Conservation (phyloP, 2,329 filamentous ascomycete species). For the Phoma sp. region DNA sequence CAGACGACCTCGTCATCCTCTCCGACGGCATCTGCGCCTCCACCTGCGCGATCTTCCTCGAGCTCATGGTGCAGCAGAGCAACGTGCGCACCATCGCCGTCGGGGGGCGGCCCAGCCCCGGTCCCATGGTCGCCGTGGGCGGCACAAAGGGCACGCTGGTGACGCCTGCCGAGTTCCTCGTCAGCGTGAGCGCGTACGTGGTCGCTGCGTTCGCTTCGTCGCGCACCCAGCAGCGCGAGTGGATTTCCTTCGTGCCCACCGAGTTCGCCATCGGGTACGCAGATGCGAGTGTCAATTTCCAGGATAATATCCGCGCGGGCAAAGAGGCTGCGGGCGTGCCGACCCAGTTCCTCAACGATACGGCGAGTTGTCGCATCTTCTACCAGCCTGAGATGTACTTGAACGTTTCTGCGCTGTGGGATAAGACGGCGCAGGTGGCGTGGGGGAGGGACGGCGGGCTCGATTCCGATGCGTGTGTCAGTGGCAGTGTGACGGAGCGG, state of each 20-base stretch:
- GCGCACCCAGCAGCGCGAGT: constrained; percentile 20
- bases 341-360: constrained; percentile 66
- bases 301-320: constrained; percentile 47
- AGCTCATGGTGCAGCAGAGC: constrained; percentile 54
- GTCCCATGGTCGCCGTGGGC: constrained; percentile 53
- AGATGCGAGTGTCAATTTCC: constrained; percentile 46
- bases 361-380: constrained; percentile 66
- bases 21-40: constrained; percentile 54
- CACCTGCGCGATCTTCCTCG: constrained; percentile 55
- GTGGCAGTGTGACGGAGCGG: constrained; percentile 34
- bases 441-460: constrained; percentile 38
- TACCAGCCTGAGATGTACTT: constrained; percentile 62
- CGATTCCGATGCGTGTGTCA: constrained; percentile 36
- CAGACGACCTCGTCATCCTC: constrained; percentile 49
- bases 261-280: constrained; percentile 29
- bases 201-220: constrained; percentile 25
- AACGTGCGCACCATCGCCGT: constrained; percentile 51
- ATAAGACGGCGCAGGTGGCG: constrained; percentile 38
- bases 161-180: constrained; percentile 33
- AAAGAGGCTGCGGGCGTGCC: constrained; percentile 49
- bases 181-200: constrained; percentile 24
- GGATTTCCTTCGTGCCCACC: constrained; percentile 32
- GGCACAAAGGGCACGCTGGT: constrained; percentile 54
- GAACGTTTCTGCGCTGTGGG: constrained; percentile 62
- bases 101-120: constrained; percentile 49